Evolutionary conservation across 163 green algal genomes (phyloP), one percentile per base, ranked within the genome.

Genomic region (Chlamydomonas reinhardtii): DNA sequence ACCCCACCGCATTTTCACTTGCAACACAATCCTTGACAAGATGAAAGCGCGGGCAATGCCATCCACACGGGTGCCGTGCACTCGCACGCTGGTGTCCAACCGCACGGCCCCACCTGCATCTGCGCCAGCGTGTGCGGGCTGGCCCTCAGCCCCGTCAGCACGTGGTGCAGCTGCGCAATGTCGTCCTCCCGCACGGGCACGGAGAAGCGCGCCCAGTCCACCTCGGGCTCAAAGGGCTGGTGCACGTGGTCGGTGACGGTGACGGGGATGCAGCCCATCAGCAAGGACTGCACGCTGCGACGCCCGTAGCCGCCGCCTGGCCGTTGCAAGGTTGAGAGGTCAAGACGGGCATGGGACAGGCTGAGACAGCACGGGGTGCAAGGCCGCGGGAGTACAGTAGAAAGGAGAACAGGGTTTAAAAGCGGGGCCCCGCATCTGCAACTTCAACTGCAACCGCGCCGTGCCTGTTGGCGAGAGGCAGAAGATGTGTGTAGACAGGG

Each of bases 181-280:
- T 92, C 88, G 24, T 16, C 3, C 70, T 92, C 88, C 20, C 48
- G 32, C 39, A 89, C 54, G 19, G 39, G 34, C 61, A 92, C 62
- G 3, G 52, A 72, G 72, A 92, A 92, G 1, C 31, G 25, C 0
- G 29, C n/a, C 89, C 89, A 92, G 31, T 75, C 25, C 15, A 92
- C 22, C 81, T 90, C 89, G 0, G 89, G 89, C 65, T 92, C 74
- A 59, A 92, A 90, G 22, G 89, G 89, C 80, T 92, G 86, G n/a
- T 86, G 74, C 48, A 91, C 69, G n/a, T 80, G 69, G 77, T 91
- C 87, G 12, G 74, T 85, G 0, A 90, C 65, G 5, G 82, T 78
- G 25, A 92, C 88, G 6, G 88, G 88, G 20, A 92, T 75, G 75
- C 88, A 92, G 34, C 88, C 88, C 69, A 90, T 90, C 1, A 88